Base-by-base conservation (phyloP, 768 basidiomycete genomes). In the Pleurotus tuoliensis region DNA sequence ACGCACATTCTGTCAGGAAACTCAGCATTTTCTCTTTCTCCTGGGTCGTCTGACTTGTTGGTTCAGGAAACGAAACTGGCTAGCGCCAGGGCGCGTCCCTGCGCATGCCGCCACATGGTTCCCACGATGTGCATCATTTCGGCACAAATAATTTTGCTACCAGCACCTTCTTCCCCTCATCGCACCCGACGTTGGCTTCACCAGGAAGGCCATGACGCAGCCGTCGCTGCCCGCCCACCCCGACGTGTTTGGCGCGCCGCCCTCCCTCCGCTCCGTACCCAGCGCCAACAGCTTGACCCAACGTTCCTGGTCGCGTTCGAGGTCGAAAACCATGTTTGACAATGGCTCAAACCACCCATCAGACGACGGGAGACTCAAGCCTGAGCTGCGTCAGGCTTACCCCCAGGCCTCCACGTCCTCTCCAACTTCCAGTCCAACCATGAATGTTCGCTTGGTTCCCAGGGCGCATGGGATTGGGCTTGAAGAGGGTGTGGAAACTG, bases 201-300 rank as follows among this genome's bases (percentile, higher is more conserved):
- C 46, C 55, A 45, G n/a, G 34, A 25, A 15, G 55, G 41, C 55
- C 30, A 56, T 59, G 58, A 46, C 54, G 38, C 55, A 43, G 46
- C 47, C 55, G 43, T 53, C 39, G 39, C 46, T 48, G 47, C 39
- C 47, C 37, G 37, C 40, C 38, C 20, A 55, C 22, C 20, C 56
- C 16, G 50, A 38, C 41, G 15, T n/a, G 24, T 37, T 55, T 16
- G 65, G 67, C 56, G 69, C 75, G 55, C 68, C 71, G 43, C 68
- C 67, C 51, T 80, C 78, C 39, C 64, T 80, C 58, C 76, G 76
- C 55, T 80, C 79, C 1, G 75, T 80, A 40, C 73, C 77, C 55
- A 83, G 81, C 63, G 75, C 73, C 3, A 69, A 73, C 24, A 79
- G 78, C 62, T 78, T 86, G 47, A 66, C 76, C 34, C 81, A 84